Conservation (phyloP, 768 basidiomycete species). For the Lanmaoa pseudosensibilis region DNA sequence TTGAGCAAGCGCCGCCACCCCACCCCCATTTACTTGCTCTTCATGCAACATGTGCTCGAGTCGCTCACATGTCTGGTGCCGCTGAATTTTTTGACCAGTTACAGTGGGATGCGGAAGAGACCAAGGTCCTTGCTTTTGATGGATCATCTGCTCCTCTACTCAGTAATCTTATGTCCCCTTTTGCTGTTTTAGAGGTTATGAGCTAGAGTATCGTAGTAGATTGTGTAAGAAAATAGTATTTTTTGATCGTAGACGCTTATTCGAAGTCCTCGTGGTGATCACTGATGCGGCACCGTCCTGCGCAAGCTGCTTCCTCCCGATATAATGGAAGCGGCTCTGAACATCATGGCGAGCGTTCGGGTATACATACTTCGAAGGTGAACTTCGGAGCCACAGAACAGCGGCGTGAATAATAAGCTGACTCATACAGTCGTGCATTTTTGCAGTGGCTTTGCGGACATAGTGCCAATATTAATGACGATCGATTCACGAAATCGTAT, state of each 20-base stretch:
- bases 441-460: conserved; percentile 47
- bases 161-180: neutral
- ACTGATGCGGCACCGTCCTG: too few species aligned
- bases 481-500: conserved; percentile 42
- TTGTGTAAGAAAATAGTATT: too few species aligned
- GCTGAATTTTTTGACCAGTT: too few species aligned
- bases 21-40: neutral
- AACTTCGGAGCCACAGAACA: neutral
- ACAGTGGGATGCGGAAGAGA: too few species aligned
- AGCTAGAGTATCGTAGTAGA: too few species aligned
- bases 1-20: neutral
- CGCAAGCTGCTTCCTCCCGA: conserved; percentile 51
- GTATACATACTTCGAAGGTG: conserved; percentile 81
- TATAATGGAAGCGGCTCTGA: conserved; percentile 52
- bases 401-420: neutral
- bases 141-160: neutral
- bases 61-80: too few species aligned
- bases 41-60: too few species aligned
- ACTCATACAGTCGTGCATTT: neutral
- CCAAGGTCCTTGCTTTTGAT: too few species aligned
- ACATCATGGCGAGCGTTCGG: conserved; percentile 70
- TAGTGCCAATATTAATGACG: conserved; percentile 41
- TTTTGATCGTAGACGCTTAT: too few species aligned
- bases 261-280: too few species aligned
- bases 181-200: neutral